Conservation (phyloP, 495 filamentous ascomycete genomes). For the Trichoderma virens region DNA sequence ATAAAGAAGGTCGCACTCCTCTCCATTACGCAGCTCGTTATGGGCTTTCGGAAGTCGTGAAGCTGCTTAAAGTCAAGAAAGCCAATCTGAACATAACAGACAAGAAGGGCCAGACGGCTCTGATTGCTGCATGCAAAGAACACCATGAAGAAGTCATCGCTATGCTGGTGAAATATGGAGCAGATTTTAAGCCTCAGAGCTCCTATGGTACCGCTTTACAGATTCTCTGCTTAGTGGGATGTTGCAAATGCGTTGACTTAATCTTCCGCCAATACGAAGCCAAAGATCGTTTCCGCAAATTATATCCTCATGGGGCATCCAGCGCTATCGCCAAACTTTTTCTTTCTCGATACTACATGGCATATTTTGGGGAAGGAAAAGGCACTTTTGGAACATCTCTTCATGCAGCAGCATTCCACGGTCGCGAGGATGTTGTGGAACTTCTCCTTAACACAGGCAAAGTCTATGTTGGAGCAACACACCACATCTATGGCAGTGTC, state of each 20-base stretch:
- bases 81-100: not conserved
- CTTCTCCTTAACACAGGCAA: not conserved
- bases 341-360: no score
- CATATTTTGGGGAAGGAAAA: no score
- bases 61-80: not conserved
- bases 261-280: not conserved
- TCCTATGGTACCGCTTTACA: not conserved
- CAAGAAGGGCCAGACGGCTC: not conserved
- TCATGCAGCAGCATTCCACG: conserved; percentile 13
- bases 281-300: not conserved
- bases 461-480: not conserved
- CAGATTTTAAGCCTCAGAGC: not conserved
- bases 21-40: not conserved
- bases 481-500: not conserved
- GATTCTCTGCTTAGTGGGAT: not conserved
- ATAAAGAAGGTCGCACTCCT: not conserved
- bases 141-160: not conserved
- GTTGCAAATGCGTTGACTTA: not conserved
- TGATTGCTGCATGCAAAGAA: not conserved
- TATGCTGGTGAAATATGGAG: not conserved
- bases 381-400: conserved; percentile 13
- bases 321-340: no score
- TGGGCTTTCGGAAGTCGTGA: not conserved
- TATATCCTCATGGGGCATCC: no score
- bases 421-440: conserved; percentile 9